phyloP scores from a whole-genome alignment of 2,329 filamentous ascomycete species.

The Myriosclerotinia scirpicola region DNA sequence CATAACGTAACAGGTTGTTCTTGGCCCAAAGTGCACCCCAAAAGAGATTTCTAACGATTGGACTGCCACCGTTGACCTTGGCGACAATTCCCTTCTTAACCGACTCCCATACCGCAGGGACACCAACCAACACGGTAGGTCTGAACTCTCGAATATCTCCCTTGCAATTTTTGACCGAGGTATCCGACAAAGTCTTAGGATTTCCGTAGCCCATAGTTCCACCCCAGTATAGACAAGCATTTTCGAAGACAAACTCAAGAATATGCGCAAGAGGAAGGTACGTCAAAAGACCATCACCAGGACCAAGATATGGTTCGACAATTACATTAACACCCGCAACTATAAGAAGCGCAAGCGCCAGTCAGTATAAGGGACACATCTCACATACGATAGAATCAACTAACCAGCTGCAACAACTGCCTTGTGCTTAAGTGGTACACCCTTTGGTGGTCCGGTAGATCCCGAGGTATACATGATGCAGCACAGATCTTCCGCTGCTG shows the following conservation, averaged over 20 bases:
- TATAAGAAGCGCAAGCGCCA: conserved; percentile 36
- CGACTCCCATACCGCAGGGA: conserved; percentile 95
- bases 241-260: conserved; percentile 93
- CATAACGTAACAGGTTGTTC: conserved; percentile 55
- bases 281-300: conserved; percentile 76
- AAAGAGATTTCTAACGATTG: conserved; percentile 77
- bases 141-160: conserved; percentile 91
- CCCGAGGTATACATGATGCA: conserved; percentile 87
- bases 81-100: conserved; percentile 87
- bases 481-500: conserved; percentile 74
- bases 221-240: conserved; percentile 82
- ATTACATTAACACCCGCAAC: conserved; percentile 78
- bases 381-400: conserved; percentile 61
- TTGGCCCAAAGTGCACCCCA: conserved; percentile 63
- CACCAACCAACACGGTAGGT: conserved; percentile 87
- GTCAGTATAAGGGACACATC: background rate
- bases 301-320: conserved; percentile 74
- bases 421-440: conserved; percentile 80
- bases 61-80: conserved; percentile 65
- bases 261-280: conserved; percentile 96
- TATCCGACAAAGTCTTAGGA: conserved; percentile 81
- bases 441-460: conserved; percentile 85
- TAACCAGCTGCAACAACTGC: conserved; percentile 77
- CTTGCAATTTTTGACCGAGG: conserved; percentile 81
- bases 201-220: conserved; percentile 91